Percentiles rank a stretch among this genome's conserved stretches.
Conservation (phyloP, 108 stramenopile species). For the Skeletonema potamos region DNA sequence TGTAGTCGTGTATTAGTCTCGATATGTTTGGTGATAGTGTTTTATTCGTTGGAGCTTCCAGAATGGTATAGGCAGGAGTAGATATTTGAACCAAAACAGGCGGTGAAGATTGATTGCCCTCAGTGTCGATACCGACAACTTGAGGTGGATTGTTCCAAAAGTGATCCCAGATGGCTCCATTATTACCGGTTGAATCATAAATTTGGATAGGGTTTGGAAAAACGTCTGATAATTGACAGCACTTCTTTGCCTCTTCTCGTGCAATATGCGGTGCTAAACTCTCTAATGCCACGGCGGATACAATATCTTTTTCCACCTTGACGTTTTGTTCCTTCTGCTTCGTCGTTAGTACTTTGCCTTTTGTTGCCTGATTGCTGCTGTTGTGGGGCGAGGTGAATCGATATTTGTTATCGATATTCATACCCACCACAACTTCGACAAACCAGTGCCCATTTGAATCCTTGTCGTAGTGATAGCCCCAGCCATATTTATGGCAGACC, state of each 20-base stretch:
- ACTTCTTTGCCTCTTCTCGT: neutral
- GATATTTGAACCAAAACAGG: slow-evolving; percentile 49
- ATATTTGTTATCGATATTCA: neutral
- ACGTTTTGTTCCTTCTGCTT: neutral
- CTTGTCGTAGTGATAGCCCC: slow-evolving; percentile 13
- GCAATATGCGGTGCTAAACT: neutral
- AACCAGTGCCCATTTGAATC: slow-evolving; percentile 5
- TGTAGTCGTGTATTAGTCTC: slow-evolving; percentile 26
- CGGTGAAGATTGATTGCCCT: slow-evolving; percentile 41
- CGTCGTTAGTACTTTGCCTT: neutral
- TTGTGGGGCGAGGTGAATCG: neutral
- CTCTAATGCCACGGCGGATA: neutral
- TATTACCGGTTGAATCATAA: slow-evolving; percentile 9
- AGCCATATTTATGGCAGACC: slow-evolving; percentile 35
- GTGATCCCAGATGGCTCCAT: slow-evolving; percentile 10
- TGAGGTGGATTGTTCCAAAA: slow-evolving; percentile 36
- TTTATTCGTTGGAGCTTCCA: slow-evolving; percentile 22
- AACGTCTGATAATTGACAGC: neutral
- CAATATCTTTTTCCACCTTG: neutral
- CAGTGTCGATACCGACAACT: slow-evolving; percentile 33
- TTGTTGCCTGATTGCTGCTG: neutral
- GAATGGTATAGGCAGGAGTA: slow-evolving; percentile 23
- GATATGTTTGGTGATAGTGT: slow-evolving; percentile 21
- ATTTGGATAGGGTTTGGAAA: slow-evolving; percentile 7
- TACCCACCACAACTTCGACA: slow-evolving; percentile 13